A percentile compares a stretch with the other conserved stretches of the same genome.
These are phyloP conservation scores for Paracorniculantispora psalliotae DNA, from an alignment of 2,329 filamentous ascomycete species.

Conservation along the genomic window DNA sequence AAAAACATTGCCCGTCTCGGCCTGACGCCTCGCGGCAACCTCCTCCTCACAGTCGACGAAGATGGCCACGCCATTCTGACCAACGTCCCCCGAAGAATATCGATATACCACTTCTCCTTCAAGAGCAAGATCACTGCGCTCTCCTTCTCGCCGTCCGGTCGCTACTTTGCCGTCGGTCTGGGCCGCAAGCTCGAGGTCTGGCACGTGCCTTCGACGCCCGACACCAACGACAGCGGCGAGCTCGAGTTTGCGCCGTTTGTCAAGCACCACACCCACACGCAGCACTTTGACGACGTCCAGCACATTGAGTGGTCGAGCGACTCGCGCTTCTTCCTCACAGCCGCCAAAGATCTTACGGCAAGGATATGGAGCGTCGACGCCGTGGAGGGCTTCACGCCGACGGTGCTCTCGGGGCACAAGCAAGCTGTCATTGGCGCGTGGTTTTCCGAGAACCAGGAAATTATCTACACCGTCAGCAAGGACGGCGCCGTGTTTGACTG, in stretches of 20 bases:
- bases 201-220: conserved; percentile 89
- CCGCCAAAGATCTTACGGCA: conserved; percentile 87
- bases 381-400: conserved; percentile 84
- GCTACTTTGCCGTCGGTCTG: conserved; percentile 83
- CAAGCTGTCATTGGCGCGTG: conserved; percentile 91
- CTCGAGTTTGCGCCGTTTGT: conserved; percentile 95
- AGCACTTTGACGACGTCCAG: conserved; percentile 82
- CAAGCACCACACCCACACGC: conserved; percentile 75
- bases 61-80: conserved; percentile 91
- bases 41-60: conserved; percentile 89
- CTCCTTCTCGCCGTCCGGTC: conserved; percentile 84
- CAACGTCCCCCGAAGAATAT: conserved; percentile 78
- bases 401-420: conserved; percentile 83
- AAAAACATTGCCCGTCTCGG: conserved; percentile 88
- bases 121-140: conserved; percentile 76
- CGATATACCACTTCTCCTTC: conserved; percentile 95
- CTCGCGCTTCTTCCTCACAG: conserved; percentile 88
- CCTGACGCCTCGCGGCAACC: conserved; percentile 83
- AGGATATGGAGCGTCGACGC: conserved; percentile 90
- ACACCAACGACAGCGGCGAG: conserved; percentile 70
- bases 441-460: conserved; percentile 92
- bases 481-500: conserved; percentile 96
- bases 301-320: conserved; percentile 94
- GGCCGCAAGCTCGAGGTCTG: conserved; percentile 89
- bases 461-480: conserved; percentile 92